Evolutionary conservation across 257 asterid species (phyloP), one percentile per base, ranked within the genome.

Genomic region (Nyctanthes arbortristis): DNA sequence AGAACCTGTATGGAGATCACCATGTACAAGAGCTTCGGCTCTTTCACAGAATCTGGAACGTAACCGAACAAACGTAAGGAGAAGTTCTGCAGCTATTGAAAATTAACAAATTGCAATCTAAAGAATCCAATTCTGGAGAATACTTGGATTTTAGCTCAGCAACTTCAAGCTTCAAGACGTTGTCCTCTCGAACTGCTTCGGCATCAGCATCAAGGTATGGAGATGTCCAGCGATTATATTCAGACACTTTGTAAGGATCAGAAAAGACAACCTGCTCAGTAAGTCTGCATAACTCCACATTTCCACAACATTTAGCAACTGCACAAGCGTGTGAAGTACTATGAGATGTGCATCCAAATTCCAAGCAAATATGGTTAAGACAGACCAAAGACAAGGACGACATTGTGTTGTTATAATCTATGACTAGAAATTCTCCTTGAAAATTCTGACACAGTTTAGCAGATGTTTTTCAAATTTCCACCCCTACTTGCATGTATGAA

Each of bases 201-300:
- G 97, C 99, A 69, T 91, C 96, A 65, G 75, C 78, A 80, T 93
- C 97, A 30, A 93, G 96, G 76, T 84, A 85, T 73, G 99, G 99
- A 74, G 95, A 62, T 31, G 99, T 91, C 87, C 96, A 88, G 5
- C 63, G 94, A 73, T 91, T 93, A 67, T 83, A 87, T 63, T 89
- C 81, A 14, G 99, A 91, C 62, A 84, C 92, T 80, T 88, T 89
- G 81, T 91, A 93, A 1, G 99, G 99, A 70, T 93, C 99, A 10
- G 97, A 93, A 79, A 93, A 93, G 67, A 89, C 85, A 72, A 91
- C 97, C 73, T 93, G 96, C 74, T 91, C 99, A 3, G 99, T 93
- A 73, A 89, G 99, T 79, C 96, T 84, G 85, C 97, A 91, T 73
- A 91, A 61, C 88, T 91, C 96, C 82, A 93, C 90, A 29, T 93